phyloP scores from a whole-genome alignment of 306 rosid genomes.

The Adenanthera pavonina region DNA sequence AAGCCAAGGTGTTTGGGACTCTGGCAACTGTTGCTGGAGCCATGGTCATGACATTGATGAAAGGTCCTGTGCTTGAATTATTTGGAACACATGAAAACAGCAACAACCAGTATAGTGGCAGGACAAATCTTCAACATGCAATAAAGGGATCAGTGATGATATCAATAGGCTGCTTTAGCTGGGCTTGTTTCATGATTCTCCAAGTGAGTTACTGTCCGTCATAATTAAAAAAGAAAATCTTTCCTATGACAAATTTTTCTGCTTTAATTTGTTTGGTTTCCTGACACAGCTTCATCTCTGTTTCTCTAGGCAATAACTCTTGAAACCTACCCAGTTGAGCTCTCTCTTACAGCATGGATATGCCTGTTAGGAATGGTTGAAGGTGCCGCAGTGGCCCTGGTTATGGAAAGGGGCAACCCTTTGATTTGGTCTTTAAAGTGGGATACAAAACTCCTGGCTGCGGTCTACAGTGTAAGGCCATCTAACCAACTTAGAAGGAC shows the following conservation, averaged over 20 bases:
- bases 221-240: background rate
- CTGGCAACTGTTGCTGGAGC: slow-evolving; percentile 84
- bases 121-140: slow-evolving; percentile 49
- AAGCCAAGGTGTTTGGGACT: slow-evolving; percentile 85
- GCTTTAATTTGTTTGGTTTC: background rate
- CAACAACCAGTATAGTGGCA: slow-evolving; percentile 39
- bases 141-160: slow-evolving; percentile 75
- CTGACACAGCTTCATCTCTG: slow-evolving; percentile 9
- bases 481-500: background rate
- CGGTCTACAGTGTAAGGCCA: slow-evolving; percentile 59
- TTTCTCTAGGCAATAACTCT: slow-evolving; percentile 69
- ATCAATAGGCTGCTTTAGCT: slow-evolving; percentile 73
- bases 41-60: slow-evolving; percentile 78
- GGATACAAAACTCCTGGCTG: slow-evolving; percentile 61
- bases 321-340: slow-evolving; percentile 76
- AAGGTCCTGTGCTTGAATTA: slow-evolving; percentile 70
- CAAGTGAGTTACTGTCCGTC: slow-evolving; percentile 55
- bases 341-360: slow-evolving; percentile 92
- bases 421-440: slow-evolving; percentile 70
- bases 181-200: slow-evolving; percentile 78
- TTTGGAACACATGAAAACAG: slow-evolving; percentile 48
- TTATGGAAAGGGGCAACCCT: slow-evolving; percentile 71
- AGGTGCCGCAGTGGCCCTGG: slow-evolving; percentile 69
- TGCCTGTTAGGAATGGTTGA: slow-evolving; percentile 77
- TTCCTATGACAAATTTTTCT: background rate